These are phyloP conservation scores for Clonostachys solani DNA, from an alignment of 2,329 filamentous ascomycete genomes.

Conservation along the genomic window DNA sequence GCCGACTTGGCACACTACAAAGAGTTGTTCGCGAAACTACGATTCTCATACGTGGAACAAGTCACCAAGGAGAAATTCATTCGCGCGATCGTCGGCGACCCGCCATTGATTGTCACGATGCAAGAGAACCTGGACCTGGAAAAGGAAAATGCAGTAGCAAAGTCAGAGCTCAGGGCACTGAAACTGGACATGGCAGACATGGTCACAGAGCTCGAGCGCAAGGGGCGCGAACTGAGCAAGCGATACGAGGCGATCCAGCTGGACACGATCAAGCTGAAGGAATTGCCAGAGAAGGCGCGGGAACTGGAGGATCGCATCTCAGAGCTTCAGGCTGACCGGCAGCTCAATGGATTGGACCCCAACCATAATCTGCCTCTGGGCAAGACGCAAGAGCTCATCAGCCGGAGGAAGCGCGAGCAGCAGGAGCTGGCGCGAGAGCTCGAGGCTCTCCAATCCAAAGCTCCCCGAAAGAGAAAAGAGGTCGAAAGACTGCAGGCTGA, in stretches of 20 bases:
- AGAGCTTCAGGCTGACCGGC: slow-evolving; percentile 35
- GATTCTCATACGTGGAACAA: slow-evolving; percentile 97
- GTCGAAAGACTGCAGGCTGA: slow-evolving; percentile 64
- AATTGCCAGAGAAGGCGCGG: slow-evolving; percentile 45
- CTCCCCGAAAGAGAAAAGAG: slow-evolving; percentile 63
- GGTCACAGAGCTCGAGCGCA: slow-evolving; percentile 66
- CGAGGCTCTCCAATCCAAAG: slow-evolving; percentile 55
- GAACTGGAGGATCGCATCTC: slow-evolving; percentile 43
- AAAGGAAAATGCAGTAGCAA: slow-evolving; percentile 61
- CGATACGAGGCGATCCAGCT: slow-evolving; percentile 46
- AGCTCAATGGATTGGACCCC: slow-evolving; percentile 24
- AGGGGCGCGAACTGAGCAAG: slow-evolving; percentile 52
- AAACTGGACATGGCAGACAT: slow-evolving; percentile 76
- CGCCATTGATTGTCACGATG: slow-evolving; percentile 77
- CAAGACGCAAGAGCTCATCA: slow-evolving; percentile 50
- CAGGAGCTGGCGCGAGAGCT: slow-evolving; percentile 59
- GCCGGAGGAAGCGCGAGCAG: slow-evolving; percentile 43
- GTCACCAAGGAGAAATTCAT: slow-evolving; percentile 98
- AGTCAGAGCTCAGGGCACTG: slow-evolving; percentile 71
- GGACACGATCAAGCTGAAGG: slow-evolving; percentile 42
- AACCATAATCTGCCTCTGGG: slow-evolving; percentile 48
- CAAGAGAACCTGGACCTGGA: slow-evolving; percentile 80
- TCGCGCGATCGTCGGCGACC: slow-evolving; percentile 84
- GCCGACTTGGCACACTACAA: slow-evolving; percentile 88
- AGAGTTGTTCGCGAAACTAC: slow-evolving; percentile 91